phyloP scores from a whole-genome alignment of 805 yeast species.

The Candida peoriensis region DNA sequence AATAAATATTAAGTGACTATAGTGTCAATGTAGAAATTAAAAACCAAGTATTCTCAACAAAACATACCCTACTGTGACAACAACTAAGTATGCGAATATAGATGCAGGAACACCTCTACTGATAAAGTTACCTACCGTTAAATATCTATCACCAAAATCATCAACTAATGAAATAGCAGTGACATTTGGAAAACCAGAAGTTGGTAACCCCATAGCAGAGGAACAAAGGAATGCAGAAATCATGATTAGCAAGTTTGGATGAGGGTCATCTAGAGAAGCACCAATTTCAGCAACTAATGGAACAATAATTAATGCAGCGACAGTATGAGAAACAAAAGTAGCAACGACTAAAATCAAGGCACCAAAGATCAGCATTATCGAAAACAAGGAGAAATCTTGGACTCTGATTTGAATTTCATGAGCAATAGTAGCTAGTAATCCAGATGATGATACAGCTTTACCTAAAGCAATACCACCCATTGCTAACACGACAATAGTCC shows the following conservation, averaged over 20 bases:
- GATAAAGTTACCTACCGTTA: conserved; percentile 82
- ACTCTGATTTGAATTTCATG: conserved; percentile 57
- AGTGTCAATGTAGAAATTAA: conserved; percentile 23
- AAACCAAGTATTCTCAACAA: conserved; percentile 58
- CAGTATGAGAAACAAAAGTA: conserved; percentile 94
- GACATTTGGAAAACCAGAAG: conserved; percentile 96
- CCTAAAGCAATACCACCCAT: conserved; percentile 98
- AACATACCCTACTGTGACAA: conserved; percentile 75
- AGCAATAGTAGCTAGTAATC: conserved; percentile 78
- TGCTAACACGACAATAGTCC: conserved; percentile 94
- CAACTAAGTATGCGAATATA: conserved; percentile 62
- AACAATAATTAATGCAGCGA: conserved; percentile 88
- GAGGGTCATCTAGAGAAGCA: conserved; percentile 64
- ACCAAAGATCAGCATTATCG: conserved; percentile 76
- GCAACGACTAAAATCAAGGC: conserved; percentile 77
- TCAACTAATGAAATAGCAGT: conserved; percentile 95
- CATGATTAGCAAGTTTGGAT: conserved; percentile 77
- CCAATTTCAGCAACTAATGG: conserved; percentile 92
- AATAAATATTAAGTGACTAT: no score
- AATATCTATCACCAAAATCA: conserved; percentile 84
- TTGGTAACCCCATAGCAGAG: conserved; percentile 96
- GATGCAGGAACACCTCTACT: conserved; percentile 90
- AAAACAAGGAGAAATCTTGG: conserved; percentile 63
- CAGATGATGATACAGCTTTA: conserved; percentile 90
- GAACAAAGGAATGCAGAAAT: conserved; percentile 68